Evolutionary conservation across 2,329 filamentous ascomycete species (phyloP).

Genomic region (Fusarium solani-melongenae): DNA sequence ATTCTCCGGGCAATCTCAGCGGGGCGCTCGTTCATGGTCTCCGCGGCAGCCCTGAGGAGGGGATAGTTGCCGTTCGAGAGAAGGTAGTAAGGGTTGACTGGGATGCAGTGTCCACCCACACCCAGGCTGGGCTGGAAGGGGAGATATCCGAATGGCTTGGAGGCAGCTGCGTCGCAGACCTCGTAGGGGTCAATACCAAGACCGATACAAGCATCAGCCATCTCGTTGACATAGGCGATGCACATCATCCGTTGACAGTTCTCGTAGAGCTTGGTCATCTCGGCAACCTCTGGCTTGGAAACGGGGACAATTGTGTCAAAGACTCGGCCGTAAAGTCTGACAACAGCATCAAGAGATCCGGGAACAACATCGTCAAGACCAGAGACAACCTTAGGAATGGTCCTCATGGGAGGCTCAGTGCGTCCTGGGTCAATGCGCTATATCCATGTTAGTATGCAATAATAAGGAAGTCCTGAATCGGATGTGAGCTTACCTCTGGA

Average conservation of each 20-base stretch:
- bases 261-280: constrained; percentile 68
- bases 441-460: background rate
- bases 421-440: constrained; percentile 64
- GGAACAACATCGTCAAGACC: constrained; percentile 60
- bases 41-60: constrained; percentile 55
- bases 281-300: constrained; percentile 63
- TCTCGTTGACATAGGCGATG: constrained; percentile 66
- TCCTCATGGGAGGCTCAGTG: constrained; percentile 49
- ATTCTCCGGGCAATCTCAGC: constrained; percentile 19
- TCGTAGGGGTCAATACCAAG: constrained; percentile 61
- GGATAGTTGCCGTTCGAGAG: constrained; percentile 59
- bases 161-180: constrained; percentile 58
- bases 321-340: constrained; percentile 54
- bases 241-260: constrained; percentile 66
- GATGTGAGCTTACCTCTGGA: constrained; percentile 45
- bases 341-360: constrained; percentile 57
- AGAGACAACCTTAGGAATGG: constrained; percentile 65
- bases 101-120: constrained; percentile 67
- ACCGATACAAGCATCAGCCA: constrained; percentile 61
- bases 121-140: constrained; percentile 59
- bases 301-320: constrained; percentile 61
- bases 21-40: constrained; percentile 56
- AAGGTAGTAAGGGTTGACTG: constrained; percentile 65
- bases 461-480: rapidly evolving
- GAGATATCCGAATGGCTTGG: constrained; percentile 65